Percentiles rank a stretch among this genome's conserved stretches.
These are phyloP conservation scores for Ganoderma lucidum DNA, from an alignment of 1,284 basidiomycete genomes.

Conservation along the genomic window DNA sequence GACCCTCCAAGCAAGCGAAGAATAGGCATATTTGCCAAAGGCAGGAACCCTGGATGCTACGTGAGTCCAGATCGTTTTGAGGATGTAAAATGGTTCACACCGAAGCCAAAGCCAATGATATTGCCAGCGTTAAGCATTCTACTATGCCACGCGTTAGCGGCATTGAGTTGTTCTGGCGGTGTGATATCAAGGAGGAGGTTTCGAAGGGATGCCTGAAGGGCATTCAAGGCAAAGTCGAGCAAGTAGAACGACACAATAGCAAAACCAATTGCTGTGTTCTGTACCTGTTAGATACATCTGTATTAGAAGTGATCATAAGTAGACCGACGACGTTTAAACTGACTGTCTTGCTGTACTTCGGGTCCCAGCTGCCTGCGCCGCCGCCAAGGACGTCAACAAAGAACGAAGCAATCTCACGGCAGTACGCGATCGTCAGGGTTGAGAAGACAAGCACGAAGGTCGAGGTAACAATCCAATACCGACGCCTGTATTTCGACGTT, in stretches of 20 bases:
- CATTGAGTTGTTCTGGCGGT: slow-evolving; percentile 86
- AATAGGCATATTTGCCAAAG: slow-evolving; percentile 78
- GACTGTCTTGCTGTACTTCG: slow-evolving; percentile 69
- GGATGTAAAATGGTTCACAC: slow-evolving; percentile 44
- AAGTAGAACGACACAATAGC: slow-evolving; percentile 94
- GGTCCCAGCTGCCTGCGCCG: slow-evolving; percentile 92
- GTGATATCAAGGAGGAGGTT: slow-evolving; percentile 93
- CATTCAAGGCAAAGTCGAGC: slow-evolving; percentile 95
- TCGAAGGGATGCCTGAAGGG: slow-evolving; percentile 90
- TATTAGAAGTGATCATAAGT: background rate
- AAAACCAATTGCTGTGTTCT: slow-evolving; percentile 79
- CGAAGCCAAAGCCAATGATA: slow-evolving; percentile 91
- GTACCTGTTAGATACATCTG: slow-evolving; percentile 55
- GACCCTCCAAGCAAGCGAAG: slow-evolving; percentile 87
- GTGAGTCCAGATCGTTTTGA: background rate
- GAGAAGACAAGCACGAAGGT: slow-evolving; percentile 78
- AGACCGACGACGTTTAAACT: slow-evolving; percentile 32
- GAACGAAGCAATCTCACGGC: slow-evolving; percentile 75
- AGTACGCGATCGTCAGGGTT: slow-evolving; percentile 86
- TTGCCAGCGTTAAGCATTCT: slow-evolving; percentile 96
- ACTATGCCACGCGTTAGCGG: slow-evolving; percentile 98
- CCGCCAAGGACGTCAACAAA: slow-evolving; percentile 82
- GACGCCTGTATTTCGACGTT: slow-evolving; percentile 84
- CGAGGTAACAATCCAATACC: slow-evolving; percentile 90
- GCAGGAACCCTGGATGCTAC: slow-evolving; percentile 75